Evolutionary conservation across 192 early-diverging fungal genomes (phyloP), one percentile per base, ranked within the genome.

Genomic region (Diversispora eburnea): DNA sequence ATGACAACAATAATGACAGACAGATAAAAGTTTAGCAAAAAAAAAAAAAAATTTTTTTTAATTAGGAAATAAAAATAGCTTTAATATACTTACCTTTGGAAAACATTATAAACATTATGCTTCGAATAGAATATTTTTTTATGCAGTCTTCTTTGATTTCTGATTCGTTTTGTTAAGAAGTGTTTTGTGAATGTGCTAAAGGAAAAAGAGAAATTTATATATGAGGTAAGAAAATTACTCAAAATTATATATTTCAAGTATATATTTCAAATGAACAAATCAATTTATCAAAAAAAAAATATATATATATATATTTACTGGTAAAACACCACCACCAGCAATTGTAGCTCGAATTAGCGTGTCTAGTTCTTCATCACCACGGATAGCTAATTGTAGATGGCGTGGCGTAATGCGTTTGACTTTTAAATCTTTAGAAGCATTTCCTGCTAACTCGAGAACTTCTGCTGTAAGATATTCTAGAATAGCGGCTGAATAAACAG

Each of bases 381-480:
- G 88, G 77, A 96, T 96, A 60, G 94, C 94, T 15, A 96, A 80
- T 78, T 96, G 94, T 78, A 96, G 77, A 78, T 96, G 94, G 72
- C 94, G 83, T 42, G 94, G 94, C 33, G 90, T 92, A 71, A 96
- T 96, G 69, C 94, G 85, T 82, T 94, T 96, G 58, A 93, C 91
- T 77, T 94, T 94, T 22, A 94, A 79, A 72, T 96, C 94, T 76
- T 92, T 93, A 52, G 93, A 90, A 5, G 94, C 94, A 81, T 96
- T 96, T 22, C 94, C 94, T 58, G 94, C 93, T 73, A 96, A 86
- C 80, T 96, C 95, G 43, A 96, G 84, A 4, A 96, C 92, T 83
- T 96, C 95, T 10, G 95, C 95, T 20, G 93, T 92, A 58, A 96
- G 83, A 80, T 96, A 96, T 85, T 96, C 95, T 25, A 96, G 83